phyloP scores from a whole-genome alignment of 2,329 filamentous ascomycete species.

The Phoma herbarum region DNA sequence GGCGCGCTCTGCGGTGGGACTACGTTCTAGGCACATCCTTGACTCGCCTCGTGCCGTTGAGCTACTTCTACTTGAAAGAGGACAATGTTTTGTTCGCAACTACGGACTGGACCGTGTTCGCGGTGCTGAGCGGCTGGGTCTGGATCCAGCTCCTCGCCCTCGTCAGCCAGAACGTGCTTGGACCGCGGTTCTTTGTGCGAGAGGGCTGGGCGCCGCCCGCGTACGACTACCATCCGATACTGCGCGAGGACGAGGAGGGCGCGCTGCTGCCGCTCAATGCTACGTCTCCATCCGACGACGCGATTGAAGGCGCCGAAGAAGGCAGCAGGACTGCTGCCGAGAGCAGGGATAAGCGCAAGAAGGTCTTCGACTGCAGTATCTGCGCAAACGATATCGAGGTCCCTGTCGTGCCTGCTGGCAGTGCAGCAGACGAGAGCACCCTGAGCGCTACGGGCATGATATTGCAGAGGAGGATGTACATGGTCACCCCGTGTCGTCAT shows the following conservation, averaged over 20 bases:
- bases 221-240: constrained; percentile 94
- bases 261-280: constrained; percentile 78
- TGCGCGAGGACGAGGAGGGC: constrained; percentile 85
- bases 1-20: constrained; percentile 88
- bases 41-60: constrained; percentile 79
- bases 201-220: constrained; percentile 72
- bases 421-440: constrained; percentile 12
- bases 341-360: constrained; percentile 63
- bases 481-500: constrained; percentile 97
- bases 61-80: constrained; percentile 82
- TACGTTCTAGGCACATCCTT: constrained; percentile 86
- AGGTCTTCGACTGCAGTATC: constrained; percentile 88
- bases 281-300: constrained; percentile 41
- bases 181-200: constrained; percentile 85
- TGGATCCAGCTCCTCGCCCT: constrained; percentile 86
- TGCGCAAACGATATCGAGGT: constrained; percentile 93
- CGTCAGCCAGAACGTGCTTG: constrained; percentile 83
- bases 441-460: constrained; percentile 64
- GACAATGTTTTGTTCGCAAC: constrained; percentile 84
- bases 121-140: constrained; percentile 76
- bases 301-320: constrained; percentile 10
- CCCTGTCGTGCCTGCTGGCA: constrained; percentile 72
- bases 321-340: constrained; percentile 46
- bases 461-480: constrained; percentile 83
- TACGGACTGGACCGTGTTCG: constrained; percentile 71